phyloP scores from a whole-genome alignment of 805 yeast species.

The Pichia sporocuriosa region DNA sequence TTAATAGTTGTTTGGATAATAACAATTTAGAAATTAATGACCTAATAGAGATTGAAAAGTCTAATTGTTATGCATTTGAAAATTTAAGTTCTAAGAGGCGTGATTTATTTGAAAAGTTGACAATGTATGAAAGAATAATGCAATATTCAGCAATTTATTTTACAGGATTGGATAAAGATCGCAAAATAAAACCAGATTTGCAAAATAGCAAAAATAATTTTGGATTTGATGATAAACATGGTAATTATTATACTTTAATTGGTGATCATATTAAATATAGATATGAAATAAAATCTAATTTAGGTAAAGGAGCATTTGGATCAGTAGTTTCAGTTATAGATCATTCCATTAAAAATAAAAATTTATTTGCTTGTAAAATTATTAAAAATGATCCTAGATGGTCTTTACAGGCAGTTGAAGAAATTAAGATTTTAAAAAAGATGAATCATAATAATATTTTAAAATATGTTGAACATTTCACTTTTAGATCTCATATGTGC shows the following conservation, averaged over 20 bases:
- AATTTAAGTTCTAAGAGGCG: conserved; percentile 18
- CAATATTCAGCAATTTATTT: conserved; percentile 43
- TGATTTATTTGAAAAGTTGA: conserved; percentile 28
- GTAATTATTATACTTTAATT: conserved; percentile 47
- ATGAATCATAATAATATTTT: conserved; percentile 40
- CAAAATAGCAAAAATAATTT: conserved; percentile 41
- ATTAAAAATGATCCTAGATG: conserved; percentile 68
- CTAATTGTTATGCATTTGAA: conserved; percentile 6
- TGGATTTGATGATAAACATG: conserved; percentile 66
- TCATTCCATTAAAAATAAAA: conserved; percentile 42
- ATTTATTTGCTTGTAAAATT: conserved; percentile 65
- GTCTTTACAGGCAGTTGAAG: conserved; percentile 72
- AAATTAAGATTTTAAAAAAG: conserved; percentile 57
- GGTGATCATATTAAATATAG: conserved; percentile 76
- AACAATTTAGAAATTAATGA: no score
- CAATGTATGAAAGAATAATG: conserved; percentile 47
- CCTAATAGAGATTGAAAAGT: background rate
- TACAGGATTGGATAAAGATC: conserved; percentile 33
- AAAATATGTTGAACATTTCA: conserved; percentile 60
- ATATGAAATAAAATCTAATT: conserved; percentile 49
- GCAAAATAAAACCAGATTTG: conserved; percentile 29
- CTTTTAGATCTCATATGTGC: conserved; percentile 77
- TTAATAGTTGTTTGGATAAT: background rate
- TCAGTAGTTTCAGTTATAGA: conserved; percentile 65
- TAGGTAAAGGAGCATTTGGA: conserved; percentile 84